These are phyloP conservation scores for Medicago arabica DNA, from an alignment of 306 rosid genomes.

Conservation along the genomic window DNA sequence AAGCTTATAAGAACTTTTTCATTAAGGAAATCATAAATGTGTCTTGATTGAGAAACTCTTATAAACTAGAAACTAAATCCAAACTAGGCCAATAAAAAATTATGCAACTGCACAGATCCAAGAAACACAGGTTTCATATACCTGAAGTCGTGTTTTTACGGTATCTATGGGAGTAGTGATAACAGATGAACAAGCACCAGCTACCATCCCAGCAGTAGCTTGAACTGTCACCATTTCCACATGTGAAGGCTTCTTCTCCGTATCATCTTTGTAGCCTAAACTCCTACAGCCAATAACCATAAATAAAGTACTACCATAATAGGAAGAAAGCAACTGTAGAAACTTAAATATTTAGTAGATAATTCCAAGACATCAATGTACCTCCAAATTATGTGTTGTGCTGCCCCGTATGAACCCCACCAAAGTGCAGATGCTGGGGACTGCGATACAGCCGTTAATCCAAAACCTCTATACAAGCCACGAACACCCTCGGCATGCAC, in stretches of 20 bases:
- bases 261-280: slow-evolving; percentile 65
- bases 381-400: slow-evolving; percentile 93
- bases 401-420: slow-evolving; percentile 95
- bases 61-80: neutral
- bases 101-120: neutral
- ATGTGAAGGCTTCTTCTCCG: slow-evolving; percentile 73
- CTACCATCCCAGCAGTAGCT: slow-evolving; percentile 85
- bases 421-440: slow-evolving; percentile 93
- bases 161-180: slow-evolving; percentile 89
- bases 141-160: slow-evolving; percentile 92
- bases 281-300: slow-evolving; percentile 54
- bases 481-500: slow-evolving; percentile 72
- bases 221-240: slow-evolving; percentile 78
- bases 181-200: slow-evolving; percentile 84
- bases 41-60: neutral
- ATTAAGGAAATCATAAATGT: neutral
- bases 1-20: neutral
- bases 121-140: slow-evolving; percentile 35
- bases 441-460: slow-evolving; percentile 70
- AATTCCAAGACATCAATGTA: slow-evolving; percentile 30
- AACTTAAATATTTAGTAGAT: neutral
- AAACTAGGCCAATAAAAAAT: too few relatives aligned
- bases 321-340: neutral
- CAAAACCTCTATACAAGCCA: slow-evolving; percentile 87
- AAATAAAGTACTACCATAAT: slow-evolving; percentile 8